phyloP scores from a whole-genome alignment of 768 basidiomycete genomes.

The Sporobolomyces phaffii region DNA sequence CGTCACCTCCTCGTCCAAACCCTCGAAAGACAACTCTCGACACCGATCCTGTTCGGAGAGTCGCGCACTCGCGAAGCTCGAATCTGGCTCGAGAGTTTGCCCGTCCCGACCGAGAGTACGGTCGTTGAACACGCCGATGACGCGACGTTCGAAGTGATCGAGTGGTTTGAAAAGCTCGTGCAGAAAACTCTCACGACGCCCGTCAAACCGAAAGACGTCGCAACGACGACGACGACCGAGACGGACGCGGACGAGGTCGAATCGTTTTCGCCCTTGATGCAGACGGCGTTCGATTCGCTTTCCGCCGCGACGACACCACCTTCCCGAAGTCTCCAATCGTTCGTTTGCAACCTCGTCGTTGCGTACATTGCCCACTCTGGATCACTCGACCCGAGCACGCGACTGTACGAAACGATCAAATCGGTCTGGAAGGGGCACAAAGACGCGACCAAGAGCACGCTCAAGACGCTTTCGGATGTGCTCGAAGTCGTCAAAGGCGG shows the following conservation, averaged over 20 bases:
- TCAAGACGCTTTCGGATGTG: conserved; percentile 5
- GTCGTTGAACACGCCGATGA: background rate
- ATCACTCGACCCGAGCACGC: background rate
- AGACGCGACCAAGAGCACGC: background rate
- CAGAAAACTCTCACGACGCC: conserved; percentile 30
- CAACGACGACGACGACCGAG: no score
- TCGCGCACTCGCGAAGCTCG: conserved; percentile 60
- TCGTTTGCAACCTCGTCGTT: conserved; percentile 8
- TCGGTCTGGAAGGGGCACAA: background rate
- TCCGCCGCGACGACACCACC: background rate
- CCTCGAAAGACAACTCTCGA: conserved; percentile 60
- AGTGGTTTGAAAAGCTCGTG: conserved; percentile 25
- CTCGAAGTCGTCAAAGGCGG: conserved; percentile 15
- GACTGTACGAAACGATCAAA: conserved; percentile 7
- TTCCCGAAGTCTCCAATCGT: background rate
- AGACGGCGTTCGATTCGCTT: background rate
- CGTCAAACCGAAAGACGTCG: conserved; percentile 1
- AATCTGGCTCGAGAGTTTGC: conserved; percentile 67
- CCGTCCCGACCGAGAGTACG: conserved; percentile 46
- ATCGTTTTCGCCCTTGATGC: conserved; percentile 11
- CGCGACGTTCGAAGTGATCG: conserved; percentile 1
- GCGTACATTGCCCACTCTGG: background rate
- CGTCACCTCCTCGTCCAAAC: conserved; percentile 55
- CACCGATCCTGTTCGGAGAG: conserved; percentile 70
- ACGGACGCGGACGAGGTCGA: background rate